Evolutionary conservation across 257 asterid genomes (phyloP), one percentile per base, ranked within the genome.

Genomic region (Lantana camara): DNA sequence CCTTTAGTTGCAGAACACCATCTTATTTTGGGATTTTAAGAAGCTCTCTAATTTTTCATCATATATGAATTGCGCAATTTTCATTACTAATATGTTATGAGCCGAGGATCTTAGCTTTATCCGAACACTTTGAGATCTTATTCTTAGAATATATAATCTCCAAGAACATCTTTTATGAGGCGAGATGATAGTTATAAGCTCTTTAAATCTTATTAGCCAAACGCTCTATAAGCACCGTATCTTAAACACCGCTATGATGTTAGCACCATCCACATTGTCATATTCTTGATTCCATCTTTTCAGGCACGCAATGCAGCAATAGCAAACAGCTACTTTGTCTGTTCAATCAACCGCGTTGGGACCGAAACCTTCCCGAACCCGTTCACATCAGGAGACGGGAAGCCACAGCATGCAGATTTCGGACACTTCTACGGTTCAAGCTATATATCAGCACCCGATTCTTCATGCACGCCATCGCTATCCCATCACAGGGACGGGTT

Each of bases 271-370:
- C 15, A n/a, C 21, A 15, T 44, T 5, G 17, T 44, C 50, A 7
- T n/a, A 16, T 14, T n/a, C n/a, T n/a, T 16, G 1, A 60, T 19
- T 1, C 24, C 14, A 23, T 15, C 16, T 41, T 69, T 74, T 42
- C 89, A 86, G 91, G 95, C 91, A 17, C 95, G 95, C 13, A 86
- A 86, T 37, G 95, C 91, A 57, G 91, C 95, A 48, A 86, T 86
- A 71, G 95, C 91, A 29, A 86, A 86, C 30, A 83, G 89, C 65
- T 86, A 86, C 66, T 86, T 68, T 52, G 89, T 86, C n/a, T 82
- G 89, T 62, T 83, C 95, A 37, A 81, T 86, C 44, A 86, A 86
- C 60, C 95, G 95, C 3, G 95, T 83, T 7, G 95, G 95, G 23
- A 86, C 95, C 4, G 95, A 86, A 66, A 70, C 77, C 42, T 86